Evolutionary conservation across 306 rosid genomes (phyloP).

Genomic region (Rosa persica): DNA sequence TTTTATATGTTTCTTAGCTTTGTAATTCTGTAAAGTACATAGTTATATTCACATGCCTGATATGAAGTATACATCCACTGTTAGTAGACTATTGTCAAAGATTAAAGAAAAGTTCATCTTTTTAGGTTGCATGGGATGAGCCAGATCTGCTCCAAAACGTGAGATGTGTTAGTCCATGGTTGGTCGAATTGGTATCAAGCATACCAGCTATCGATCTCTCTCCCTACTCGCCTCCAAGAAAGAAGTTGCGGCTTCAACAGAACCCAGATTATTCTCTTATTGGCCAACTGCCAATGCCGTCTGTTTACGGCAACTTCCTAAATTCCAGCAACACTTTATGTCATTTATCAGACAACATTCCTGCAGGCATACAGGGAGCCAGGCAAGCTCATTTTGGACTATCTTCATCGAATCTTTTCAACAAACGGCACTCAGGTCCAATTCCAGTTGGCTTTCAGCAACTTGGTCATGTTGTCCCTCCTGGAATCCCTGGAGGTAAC

Average conservation of each 20-base stretch:
- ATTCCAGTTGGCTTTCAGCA: conserved; percentile 49
- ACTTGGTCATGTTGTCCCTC: conserved; percentile 37
- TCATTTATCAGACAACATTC: conserved; percentile 44
- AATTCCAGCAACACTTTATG: conserved; percentile 46
- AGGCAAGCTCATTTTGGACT: conserved; percentile 91
- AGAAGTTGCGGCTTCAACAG: conserved; percentile 57
- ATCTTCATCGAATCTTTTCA: conserved; percentile 61
- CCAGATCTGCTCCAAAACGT: conserved; percentile 96
- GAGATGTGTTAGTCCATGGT: conserved; percentile 89
- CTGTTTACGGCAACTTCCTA: conserved; percentile 47
- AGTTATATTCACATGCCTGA: background rate
- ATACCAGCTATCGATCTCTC: conserved; percentile 73
- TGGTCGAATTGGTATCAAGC: conserved; percentile 76
- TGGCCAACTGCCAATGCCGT: conserved; percentile 62
- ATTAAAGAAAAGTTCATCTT: background rate
- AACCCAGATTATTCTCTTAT: conserved; percentile 55
- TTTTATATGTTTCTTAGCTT: background rate
- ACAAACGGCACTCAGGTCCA: conserved; percentile 49
- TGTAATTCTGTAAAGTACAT: conserved; percentile 2
- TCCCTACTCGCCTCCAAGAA: conserved; percentile 74
- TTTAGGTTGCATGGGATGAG: conserved; percentile 92
- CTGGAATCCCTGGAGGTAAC: conserved; percentile 38
- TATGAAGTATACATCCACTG: background rate
- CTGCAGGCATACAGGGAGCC: conserved; percentile 99
- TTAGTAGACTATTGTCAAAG: background rate